phyloP scores from a whole-genome alignment of 108 stramenopile species.

The Cafeteria roenbergensis region DNA sequence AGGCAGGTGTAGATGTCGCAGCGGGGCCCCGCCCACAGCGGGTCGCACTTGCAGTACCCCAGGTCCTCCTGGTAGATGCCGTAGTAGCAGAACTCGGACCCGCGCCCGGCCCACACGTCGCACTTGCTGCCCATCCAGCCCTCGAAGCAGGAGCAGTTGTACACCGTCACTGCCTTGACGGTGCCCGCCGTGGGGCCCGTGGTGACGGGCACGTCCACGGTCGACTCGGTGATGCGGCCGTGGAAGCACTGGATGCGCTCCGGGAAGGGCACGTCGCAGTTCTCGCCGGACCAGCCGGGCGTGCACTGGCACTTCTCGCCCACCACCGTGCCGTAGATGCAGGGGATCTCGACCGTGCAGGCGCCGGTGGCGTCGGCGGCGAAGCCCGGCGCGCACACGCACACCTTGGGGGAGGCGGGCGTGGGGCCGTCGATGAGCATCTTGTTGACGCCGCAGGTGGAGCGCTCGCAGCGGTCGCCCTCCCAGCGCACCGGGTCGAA shows the following conservation, averaged over 20 bases:
- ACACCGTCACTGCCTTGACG: neutral
- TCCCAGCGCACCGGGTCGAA: constrained; percentile 7
- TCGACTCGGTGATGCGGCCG: neutral
- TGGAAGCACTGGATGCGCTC: constrained; percentile 5
- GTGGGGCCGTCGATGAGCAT: neutral
- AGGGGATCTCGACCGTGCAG: neutral
- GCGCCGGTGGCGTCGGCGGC: neutral
- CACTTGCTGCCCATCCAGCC: neutral
- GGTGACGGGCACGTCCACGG: neutral
- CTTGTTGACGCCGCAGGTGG: neutral
- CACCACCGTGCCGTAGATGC: neutral
- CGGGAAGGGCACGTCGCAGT: neutral
- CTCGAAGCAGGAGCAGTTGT: neutral
- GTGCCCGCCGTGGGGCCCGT: no score
- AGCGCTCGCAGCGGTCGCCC: neutral
- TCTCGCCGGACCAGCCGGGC: neutral
- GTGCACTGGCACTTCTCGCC: neutral
- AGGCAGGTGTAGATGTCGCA: neutral
- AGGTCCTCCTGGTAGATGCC: neutral
- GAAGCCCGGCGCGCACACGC: neutral
- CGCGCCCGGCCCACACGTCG: neutral
- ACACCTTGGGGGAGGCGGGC: neutral
- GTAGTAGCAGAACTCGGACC: neutral
- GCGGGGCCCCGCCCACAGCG: neutral
- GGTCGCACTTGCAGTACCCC: neutral